Conservation (phyloP, 140 eudicot species). For the Cichorium intybus region DNA sequence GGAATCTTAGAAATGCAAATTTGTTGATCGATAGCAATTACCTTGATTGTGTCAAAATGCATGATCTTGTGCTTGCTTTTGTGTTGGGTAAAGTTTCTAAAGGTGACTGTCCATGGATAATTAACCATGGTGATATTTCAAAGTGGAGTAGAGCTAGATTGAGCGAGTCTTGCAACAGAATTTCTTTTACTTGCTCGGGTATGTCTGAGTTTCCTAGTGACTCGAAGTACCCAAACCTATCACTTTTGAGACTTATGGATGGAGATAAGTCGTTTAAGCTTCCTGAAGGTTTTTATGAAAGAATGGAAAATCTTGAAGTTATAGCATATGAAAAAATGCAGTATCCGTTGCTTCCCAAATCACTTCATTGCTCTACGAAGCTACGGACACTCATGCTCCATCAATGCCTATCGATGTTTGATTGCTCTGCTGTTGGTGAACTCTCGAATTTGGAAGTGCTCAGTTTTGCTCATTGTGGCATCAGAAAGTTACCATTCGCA, state of each 20-base stretch:
- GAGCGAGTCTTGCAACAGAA: neutral
- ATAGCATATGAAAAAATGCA: neutral
- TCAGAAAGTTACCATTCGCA: neutral
- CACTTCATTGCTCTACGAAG: constrained; percentile 2
- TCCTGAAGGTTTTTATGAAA: constrained; percentile 9
- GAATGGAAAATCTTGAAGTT: constrained; percentile 3
- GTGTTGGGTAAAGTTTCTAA: neutral
- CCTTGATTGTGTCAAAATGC: constrained; percentile 14
- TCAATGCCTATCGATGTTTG: neutral
- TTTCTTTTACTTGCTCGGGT: neutral
- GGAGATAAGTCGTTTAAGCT: neutral
- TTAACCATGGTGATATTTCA: neutral
- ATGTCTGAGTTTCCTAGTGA: neutral
- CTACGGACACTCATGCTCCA: constrained; percentile 11
- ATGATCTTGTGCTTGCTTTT: constrained; percentile 13
- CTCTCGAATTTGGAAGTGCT: neutral
- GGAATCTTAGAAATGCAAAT: neutral
- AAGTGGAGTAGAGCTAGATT: neutral
- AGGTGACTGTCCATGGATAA: neutral
- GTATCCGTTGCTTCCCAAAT: neutral
- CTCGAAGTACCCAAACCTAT: neutral
- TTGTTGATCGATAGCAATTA: constrained; percentile 1
- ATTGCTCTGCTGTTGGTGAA: neutral
- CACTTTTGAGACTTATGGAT: constrained; percentile 2
- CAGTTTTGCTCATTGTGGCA: neutral